phyloP scores from a whole-genome alignment of 2,329 filamentous ascomycete species.

The Aspergillus brunneoviolaceus region DNA sequence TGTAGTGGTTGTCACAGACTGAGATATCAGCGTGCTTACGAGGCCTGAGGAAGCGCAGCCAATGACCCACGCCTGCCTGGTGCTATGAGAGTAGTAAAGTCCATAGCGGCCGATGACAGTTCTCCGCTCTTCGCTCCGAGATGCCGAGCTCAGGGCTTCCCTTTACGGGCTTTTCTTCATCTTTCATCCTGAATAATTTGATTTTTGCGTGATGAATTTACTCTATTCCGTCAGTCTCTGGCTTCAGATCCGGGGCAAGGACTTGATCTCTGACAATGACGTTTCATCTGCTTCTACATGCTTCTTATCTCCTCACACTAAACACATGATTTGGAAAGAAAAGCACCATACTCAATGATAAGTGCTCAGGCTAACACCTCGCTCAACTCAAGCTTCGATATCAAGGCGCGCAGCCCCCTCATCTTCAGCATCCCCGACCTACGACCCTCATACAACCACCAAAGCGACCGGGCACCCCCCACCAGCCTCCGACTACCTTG shows the following conservation, averaged over 20 bases:
- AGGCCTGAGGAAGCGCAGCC: too few species aligned
- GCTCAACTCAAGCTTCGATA: constrained; percentile 19
- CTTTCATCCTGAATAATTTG: too few species aligned
- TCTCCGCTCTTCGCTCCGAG: too few species aligned
- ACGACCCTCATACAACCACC: constrained; percentile 28
- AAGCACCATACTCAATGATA: background rate
- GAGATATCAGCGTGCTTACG: too few species aligned
- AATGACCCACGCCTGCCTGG: too few species aligned
- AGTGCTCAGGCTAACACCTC: background rate
- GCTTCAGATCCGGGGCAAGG: background rate
- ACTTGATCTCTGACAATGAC: background rate
- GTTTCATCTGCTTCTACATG: background rate
- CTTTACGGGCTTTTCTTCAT: too few species aligned
- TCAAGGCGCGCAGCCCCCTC: constrained; percentile 30
- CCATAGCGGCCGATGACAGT: too few species aligned
- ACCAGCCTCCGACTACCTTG: constrained; percentile 51
- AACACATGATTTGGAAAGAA: background rate
- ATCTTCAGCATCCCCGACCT: constrained; percentile 33
- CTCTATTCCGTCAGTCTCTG: too few species aligned
- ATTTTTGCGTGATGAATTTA: too few species aligned
- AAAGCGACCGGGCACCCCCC: constrained; percentile 60
- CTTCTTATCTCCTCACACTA: background rate
- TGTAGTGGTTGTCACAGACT: too few species aligned
- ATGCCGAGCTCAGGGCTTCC: too few species aligned
- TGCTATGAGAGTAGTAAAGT: too few species aligned